phyloP scores from a whole-genome alignment of 495 filamentous ascomycete genomes.

The Neurospora sp. region DNA sequence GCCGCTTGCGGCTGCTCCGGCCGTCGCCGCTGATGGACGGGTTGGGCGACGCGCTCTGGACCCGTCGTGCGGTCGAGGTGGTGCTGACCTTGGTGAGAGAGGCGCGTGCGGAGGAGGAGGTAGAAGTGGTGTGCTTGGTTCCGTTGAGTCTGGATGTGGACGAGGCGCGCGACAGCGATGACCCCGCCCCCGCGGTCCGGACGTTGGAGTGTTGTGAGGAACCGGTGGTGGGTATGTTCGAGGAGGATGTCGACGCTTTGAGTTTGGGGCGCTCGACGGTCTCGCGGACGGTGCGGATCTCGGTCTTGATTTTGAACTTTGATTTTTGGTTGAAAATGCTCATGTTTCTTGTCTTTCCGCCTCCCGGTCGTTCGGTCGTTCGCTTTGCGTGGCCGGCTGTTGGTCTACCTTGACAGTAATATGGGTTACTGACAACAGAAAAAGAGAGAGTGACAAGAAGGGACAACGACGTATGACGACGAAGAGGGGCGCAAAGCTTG shows the following conservation, averaged over 20 bases:
- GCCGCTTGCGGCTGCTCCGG: constrained; percentile 20
- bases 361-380: not conserved
- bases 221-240: not conserved
- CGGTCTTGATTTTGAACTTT: constrained; percentile 25
- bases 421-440: not conserved
- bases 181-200: not conserved
- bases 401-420: not conserved
- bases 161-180: not conserved
- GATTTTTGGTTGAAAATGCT: constrained; percentile 30
- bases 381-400: not conserved
- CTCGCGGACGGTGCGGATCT: constrained; percentile 19
- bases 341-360: constrained; percentile 10
- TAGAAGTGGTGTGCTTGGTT: not conserved
- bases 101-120: constrained; percentile 5
- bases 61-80: not conserved
- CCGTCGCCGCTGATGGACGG: not conserved
- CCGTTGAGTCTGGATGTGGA: not conserved
- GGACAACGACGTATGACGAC: not conserved
- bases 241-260: constrained; percentile 3
- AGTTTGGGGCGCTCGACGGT: constrained; percentile 13
- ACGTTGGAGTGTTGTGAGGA: not conserved
- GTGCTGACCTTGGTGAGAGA: constrained; percentile 1
- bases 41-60: constrained; percentile 6
- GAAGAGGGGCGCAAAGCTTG: not conserved
- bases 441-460: not conserved